Evolutionary conservation across 139 green algal species (phyloP), one percentile per base, ranked within the genome.

Genomic region (Chlorella ohadii): DNA sequence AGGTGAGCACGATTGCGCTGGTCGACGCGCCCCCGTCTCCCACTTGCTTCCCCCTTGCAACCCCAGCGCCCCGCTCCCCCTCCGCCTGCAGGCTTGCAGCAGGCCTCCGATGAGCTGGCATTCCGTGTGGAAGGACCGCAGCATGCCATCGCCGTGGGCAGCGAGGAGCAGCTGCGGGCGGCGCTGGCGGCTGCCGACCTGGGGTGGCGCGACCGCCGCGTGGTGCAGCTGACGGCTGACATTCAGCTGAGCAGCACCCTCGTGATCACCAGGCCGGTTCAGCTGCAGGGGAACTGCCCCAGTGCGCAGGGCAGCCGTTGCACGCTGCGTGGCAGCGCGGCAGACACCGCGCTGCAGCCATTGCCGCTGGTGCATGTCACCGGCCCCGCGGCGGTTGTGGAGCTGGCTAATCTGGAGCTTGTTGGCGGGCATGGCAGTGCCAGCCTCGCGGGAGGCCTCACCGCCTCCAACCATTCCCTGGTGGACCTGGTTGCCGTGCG

Each of bases 281-380:
- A 64, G 64, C 63, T 88, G 25, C 44, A 85, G 41, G 84, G 84
- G 33, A 27, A 16, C 25, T 88, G 84, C 72, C 22, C 36, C 11
- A 13, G 17, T 13, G 78, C 28, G 28, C 39, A 34, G 23, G 63
- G 27, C 13, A 61, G 63, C 13, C 11, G 15, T 22, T 59, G 51
- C 51, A 59, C 64, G 72, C 27, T 85, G 84, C 64, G 27, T 47
- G 47, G 12, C 41, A 80, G 31, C 25, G 25, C 36, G 1, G 65
- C 47, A 20, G 23, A 19, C 44, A 15, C 15, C 47, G 20, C 19
- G 25, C 44, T 2, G 7, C 44, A 19, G 44, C 56, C 51, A 59
- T 59, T 67, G 44, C 84, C 84, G 51, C 63, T 88, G 34, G 39
- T 88, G 7, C 84, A 86, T 28, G 38, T 75, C 47, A 82, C 64